Conservation (phyloP, 768 basidiomycete genomes). For the Ramaria rubella region DNA sequence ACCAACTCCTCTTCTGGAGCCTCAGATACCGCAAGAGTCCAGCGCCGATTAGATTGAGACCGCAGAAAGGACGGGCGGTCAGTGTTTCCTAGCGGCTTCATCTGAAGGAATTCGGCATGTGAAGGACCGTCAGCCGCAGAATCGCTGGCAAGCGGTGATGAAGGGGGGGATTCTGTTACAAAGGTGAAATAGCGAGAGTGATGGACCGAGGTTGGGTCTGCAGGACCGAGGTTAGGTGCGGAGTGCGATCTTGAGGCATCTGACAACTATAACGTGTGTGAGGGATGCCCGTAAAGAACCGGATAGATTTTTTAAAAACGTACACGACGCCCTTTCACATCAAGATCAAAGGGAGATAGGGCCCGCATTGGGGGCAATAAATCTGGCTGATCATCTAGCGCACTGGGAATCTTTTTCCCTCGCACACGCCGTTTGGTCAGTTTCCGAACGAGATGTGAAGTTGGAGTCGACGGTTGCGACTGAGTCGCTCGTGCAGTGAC, state of each 20-base stretch:
- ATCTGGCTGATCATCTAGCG: neutral
- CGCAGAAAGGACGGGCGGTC: slow-evolving; percentile 6
- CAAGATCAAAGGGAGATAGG: neutral
- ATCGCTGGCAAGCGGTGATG: neutral
- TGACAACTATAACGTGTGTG: neutral
- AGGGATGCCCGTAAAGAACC: neutral
- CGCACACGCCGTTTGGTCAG: neutral
- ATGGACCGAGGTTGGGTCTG: neutral
- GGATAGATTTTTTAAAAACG: neutral
- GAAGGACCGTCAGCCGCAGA: neutral
- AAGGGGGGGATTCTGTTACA: neutral
- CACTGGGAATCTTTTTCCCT: neutral
- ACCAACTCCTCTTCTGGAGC: slow-evolving; percentile 27
- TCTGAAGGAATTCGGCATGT: neutral
- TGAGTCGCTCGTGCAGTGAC: neutral
- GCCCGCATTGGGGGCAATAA: neutral
- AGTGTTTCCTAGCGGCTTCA: neutral
- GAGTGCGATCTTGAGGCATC: neutral
- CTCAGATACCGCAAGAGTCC: slow-evolving; percentile 29
- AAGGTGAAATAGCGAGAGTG: neutral
- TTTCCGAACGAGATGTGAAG: neutral
- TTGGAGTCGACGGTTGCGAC: neutral
- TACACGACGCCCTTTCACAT: neutral
- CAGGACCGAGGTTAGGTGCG: neutral
- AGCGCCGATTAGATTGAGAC: slow-evolving; percentile 16